These are phyloP conservation scores for Nepenthes mirabilis DNA, from an alignment of 148 eudicot species.

Conservation along the genomic window DNA sequence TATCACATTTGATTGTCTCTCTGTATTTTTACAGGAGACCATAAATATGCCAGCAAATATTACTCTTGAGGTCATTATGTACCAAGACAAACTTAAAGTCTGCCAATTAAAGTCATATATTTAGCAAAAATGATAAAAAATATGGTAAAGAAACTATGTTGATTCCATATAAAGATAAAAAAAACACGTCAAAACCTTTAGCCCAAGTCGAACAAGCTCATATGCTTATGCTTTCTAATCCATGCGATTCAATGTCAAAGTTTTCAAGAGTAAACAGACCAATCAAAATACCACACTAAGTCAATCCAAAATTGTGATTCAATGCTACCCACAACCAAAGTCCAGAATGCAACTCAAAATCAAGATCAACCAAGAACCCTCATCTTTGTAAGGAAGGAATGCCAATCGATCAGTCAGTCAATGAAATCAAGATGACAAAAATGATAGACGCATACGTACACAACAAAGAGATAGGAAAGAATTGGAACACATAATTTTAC, in stretches of 20 bases:
- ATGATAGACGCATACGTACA: too few species aligned
- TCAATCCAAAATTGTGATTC: too few species aligned
- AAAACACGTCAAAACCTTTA: constrained; percentile 47
- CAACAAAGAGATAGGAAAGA: too few species aligned
- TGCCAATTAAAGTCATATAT: neutral
- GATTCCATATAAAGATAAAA: constrained; percentile 1
- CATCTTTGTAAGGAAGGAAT: too few species aligned
- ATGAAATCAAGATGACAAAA: too few species aligned
- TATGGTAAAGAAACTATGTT: neutral
- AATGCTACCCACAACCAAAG: too few species aligned
- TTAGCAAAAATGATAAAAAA: constrained; percentile 1
- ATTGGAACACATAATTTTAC: too few species aligned
- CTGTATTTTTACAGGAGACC: constrained; percentile 95
- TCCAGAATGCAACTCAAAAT: too few species aligned
- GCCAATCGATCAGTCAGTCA: too few species aligned
- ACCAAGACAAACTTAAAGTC: constrained; percentile 3
- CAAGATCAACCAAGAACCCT: too few species aligned
- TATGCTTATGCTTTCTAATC: constrained; percentile 96
- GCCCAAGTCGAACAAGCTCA: constrained; percentile 90
- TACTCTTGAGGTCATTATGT: constrained; percentile 98
- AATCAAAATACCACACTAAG: too few species aligned
- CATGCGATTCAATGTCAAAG: constrained; percentile 92
- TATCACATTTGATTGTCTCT: constrained; percentile 94
- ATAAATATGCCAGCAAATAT: constrained; percentile 99
- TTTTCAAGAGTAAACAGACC: constrained; percentile 65